Base-by-base conservation (phyloP, 1,139 yeast species). In the Entelexis paramagnoliae region DNA sequence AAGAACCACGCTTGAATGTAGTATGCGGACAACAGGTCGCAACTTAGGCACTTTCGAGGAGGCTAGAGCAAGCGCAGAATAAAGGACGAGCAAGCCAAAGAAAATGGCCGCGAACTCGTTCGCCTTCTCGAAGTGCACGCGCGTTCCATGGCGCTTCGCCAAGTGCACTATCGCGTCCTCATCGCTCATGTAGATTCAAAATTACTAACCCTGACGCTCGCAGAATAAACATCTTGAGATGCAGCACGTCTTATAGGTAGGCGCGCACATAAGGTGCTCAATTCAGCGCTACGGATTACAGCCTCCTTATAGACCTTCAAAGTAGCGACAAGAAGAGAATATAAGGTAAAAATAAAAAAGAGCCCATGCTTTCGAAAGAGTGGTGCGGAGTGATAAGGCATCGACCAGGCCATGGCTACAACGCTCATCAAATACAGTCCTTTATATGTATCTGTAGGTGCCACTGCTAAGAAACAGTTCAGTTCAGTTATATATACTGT, bases 101-200 rank as follows among this genome's bases (percentile, higher is more conserved):
- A 32, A 46, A 2, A 46, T 14, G 6, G 36, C 33, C 6, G 49
- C 49, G 36, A 55, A 53, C 13, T 11, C 20, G 35, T 51, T 47
- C 14, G 58, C 55, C 8, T 40, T 48, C 8, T 49, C 36, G 13
- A 40, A 44, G 26, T 55, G 58, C 3, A 51, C 28, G 8, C 20
- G 29, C 11, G 55, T 22, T 10, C 56, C 57, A 30, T 54, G 57
- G 26, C 57, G 45, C 42, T 54, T 54, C 10, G 35, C 49, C 39
- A 51, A 24, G 10, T 43, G 44, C 38, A 49, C 51, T 24, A 34
- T 19, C 24, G 47, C 34, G 17, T 33, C 40, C 32, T 29, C 41
- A 22, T 43, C 46, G 36, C 36, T 19, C 45, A 41, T 41, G 34
- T 13, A 41, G 45, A 26, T 16, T 16, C 26, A 19, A n/a, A 17